Percentiles rank a stretch among this genome's conserved stretches.
Conservation (phyloP, 139 green algal genomes). For the Dunaliella primolecta region DNA sequence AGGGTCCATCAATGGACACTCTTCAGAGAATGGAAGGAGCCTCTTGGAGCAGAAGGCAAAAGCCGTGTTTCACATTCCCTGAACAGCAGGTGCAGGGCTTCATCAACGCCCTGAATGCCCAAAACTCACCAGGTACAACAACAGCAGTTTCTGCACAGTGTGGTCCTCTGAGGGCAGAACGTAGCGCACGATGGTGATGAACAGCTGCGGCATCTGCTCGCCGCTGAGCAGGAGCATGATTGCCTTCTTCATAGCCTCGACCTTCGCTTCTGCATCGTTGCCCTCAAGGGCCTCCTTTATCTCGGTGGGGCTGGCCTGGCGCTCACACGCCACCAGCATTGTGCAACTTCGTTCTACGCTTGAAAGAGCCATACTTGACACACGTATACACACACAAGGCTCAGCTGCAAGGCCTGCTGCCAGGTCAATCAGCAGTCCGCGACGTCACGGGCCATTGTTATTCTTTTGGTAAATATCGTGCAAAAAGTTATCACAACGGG, state of each 20-base stretch:
- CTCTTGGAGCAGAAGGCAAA: no score
- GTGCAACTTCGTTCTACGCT: slow-evolving; percentile 78
- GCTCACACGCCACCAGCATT: slow-evolving; percentile 94
- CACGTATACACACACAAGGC: background rate
- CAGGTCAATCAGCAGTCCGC: no score
- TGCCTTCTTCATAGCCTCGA: slow-evolving; percentile 92
- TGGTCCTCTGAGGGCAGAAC: slow-evolving; percentile 97
- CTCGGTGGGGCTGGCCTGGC: slow-evolving; percentile 58
- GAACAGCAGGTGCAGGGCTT: no score
- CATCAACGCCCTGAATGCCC: no score
- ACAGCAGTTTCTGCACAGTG: slow-evolving; percentile 95
- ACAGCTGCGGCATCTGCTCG: slow-evolving; percentile 92
- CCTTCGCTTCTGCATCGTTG: slow-evolving; percentile 77
- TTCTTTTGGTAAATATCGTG: no score
- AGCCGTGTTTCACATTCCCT: no score
- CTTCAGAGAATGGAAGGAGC: no score
- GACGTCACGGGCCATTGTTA: no score
- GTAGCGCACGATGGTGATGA: slow-evolving; percentile 99
- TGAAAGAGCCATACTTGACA: slow-evolving; percentile 13
- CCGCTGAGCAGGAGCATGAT: slow-evolving; percentile 91
- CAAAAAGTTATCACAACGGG: no score
- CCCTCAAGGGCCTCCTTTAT: slow-evolving; percentile 94
- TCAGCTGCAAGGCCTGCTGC: background rate
- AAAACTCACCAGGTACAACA: slow-evolving; percentile 90
- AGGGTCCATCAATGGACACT: no score